A percentile compares a stretch with the other conserved stretches of the same genome.
phyloP scores from a whole-genome alignment of 192 early-diverging fungal genomes.

The Coemansia sp. region DNA sequence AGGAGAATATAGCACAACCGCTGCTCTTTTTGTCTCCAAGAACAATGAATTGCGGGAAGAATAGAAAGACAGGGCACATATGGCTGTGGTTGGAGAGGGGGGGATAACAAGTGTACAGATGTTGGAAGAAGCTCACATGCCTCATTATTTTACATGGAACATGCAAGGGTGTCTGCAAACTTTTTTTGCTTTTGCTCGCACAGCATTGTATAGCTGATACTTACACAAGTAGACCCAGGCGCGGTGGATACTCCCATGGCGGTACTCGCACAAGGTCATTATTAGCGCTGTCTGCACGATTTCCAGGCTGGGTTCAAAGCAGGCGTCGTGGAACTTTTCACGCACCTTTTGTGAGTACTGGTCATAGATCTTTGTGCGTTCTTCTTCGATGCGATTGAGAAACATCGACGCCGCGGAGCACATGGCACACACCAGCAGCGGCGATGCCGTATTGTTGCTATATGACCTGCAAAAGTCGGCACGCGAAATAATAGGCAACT shows the following conservation, averaged over 20 bases:
- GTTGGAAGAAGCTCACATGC: slow-evolving; percentile 11
- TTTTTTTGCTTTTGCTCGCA: background rate
- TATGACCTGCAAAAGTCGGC: slow-evolving; percentile 32
- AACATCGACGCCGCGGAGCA: slow-evolving; percentile 52
- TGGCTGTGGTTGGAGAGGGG: background rate
- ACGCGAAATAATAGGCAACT: slow-evolving; percentile 48
- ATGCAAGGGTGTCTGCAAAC: slow-evolving; percentile 1
- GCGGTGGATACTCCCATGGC: slow-evolving; percentile 48
- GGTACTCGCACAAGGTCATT: slow-evolving; percentile 59
- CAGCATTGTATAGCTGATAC: slow-evolving; percentile 11
- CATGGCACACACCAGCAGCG: slow-evolving; percentile 50
- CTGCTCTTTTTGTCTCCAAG: background rate
- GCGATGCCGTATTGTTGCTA: slow-evolving; percentile 13
- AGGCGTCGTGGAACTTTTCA: slow-evolving; percentile 55
- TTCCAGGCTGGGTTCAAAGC: slow-evolving; percentile 54
- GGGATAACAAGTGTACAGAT: background rate
- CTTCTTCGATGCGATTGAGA: slow-evolving; percentile 52
- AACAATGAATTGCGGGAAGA: background rate
- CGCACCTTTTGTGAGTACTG: slow-evolving; percentile 52
- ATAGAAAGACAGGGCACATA: background rate
- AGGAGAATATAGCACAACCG: background rate
- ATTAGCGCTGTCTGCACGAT: slow-evolving; percentile 57
- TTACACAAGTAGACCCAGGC: slow-evolving; percentile 59
- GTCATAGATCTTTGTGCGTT: slow-evolving; percentile 47
- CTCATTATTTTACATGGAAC: slow-evolving; percentile 12